These are phyloP conservation scores for Salix brachista DNA, from an alignment of 345 rosid genomes.

Conservation along the genomic window DNA sequence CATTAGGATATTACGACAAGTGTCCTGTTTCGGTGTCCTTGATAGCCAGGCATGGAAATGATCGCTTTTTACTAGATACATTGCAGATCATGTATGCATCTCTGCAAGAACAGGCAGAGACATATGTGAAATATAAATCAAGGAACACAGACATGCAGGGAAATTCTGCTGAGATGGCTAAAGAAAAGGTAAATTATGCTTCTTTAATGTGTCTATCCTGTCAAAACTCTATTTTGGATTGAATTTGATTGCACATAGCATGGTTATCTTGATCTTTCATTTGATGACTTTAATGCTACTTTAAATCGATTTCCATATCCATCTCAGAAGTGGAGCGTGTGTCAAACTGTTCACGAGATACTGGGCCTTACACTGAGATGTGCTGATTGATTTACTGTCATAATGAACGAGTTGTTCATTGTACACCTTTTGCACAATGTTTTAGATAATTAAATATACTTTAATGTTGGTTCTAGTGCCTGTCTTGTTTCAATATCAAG, in stretches of 20 bases:
- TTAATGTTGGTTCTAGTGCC: neutral
- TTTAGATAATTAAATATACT: neutral
- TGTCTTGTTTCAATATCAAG: neutral
- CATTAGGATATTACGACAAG: constrained; percentile 63
- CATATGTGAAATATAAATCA: constrained; percentile 48
- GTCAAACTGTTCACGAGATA: neutral
- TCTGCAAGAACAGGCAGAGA: constrained; percentile 62
- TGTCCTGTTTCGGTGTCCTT: constrained; percentile 80
- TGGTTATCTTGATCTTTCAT: neutral
- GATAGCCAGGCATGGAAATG: constrained; percentile 78
- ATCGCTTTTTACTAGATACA: constrained; percentile 79
- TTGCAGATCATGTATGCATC: constrained; percentile 59
- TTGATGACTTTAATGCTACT: neutral
- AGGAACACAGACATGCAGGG: constrained; percentile 40
- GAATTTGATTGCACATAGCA: neutral
- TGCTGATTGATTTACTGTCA: neutral
- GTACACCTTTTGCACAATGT: neutral
- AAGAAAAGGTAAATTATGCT: constrained; percentile 64
- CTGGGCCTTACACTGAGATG: neutral
- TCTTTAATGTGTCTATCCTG: neutral
- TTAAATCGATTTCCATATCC: neutral
- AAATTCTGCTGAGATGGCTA: constrained; percentile 71
- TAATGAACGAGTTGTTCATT: neutral
- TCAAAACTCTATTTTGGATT: constrained; percentile 12
- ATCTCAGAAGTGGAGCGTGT: neutral